Conservation (phyloP, 2,329 filamentous ascomycete species). For the Diaporthe sp. region DNA sequence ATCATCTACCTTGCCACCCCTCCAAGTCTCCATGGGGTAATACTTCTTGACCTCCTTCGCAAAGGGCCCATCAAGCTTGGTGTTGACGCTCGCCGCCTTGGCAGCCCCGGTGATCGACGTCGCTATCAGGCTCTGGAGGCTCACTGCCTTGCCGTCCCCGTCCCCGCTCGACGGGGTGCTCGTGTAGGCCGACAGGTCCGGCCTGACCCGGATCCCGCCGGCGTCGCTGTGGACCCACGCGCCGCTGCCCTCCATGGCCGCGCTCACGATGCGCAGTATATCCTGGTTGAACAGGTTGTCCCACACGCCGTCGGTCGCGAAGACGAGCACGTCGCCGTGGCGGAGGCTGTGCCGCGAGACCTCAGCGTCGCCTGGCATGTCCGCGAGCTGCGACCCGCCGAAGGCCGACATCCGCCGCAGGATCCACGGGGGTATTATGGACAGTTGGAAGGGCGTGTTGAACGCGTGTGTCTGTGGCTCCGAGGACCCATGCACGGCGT, state of each 20-base stretch:
- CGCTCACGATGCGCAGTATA: constrained; percentile 81
- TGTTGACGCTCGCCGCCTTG: constrained; percentile 85
- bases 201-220: constrained; percentile 69
- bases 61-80: constrained; percentile 88
- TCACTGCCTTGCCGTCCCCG: constrained; percentile 47
- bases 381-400: constrained; percentile 82
- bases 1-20: constrained; percentile 94
- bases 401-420: constrained; percentile 84
- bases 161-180: constrained; percentile 47
- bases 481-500: constrained; percentile 85
- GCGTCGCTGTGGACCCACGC: constrained; percentile 77
- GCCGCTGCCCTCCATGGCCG: constrained; percentile 76
- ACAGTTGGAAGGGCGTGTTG: constrained; percentile 96
- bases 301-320: constrained; percentile 95
- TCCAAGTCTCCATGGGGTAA: constrained; percentile 87
- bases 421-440: constrained; percentile 84
- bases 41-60: constrained; percentile 92
- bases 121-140: constrained; percentile 82
- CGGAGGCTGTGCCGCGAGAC: constrained; percentile 80
- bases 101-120: constrained; percentile 83
- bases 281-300: constrained; percentile 96
- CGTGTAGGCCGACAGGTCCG: constrained; percentile 66
- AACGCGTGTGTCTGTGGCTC: constrained; percentile 94
- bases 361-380: constrained; percentile 86
- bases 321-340: constrained; percentile 92